Evolutionary conservation across 352 stramenopile species (phyloP).

Genomic region (Phytophthora pisi): DNA sequence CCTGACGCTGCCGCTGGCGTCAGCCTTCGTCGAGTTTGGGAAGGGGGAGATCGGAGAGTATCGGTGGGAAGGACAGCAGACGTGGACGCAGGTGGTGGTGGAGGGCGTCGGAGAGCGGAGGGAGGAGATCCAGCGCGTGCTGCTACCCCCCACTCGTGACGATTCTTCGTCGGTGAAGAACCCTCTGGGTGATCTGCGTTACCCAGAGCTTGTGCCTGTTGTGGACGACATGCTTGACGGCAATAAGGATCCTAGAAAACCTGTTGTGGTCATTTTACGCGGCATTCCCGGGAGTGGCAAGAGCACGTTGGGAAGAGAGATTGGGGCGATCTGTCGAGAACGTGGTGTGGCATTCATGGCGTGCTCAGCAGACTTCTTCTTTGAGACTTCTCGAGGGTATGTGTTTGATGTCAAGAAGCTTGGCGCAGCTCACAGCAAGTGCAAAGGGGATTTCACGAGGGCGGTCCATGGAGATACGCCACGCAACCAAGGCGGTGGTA

Average conservation of each 20-base stretch:
- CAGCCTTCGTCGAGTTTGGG: conserved; percentile 17
- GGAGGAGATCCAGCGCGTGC: conserved; percentile 32
- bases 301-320: conserved; percentile 55
- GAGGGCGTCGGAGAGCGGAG: conserved; percentile 5
- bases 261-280: conserved; percentile 64
- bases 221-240: conserved; percentile 48
- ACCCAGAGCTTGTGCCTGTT: conserved; percentile 41
- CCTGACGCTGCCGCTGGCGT: conserved; percentile 25
- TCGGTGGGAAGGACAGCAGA: conserved; percentile 33
- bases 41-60: conserved; percentile 20
- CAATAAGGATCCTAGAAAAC: conserved; percentile 14
- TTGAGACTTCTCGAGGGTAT: conserved; percentile 69
- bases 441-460: conserved; percentile 45
- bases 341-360: conserved; percentile 33
- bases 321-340: conserved; percentile 43
- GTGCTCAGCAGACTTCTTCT: conserved; percentile 73
- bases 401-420: conserved; percentile 64
- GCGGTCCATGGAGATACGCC: conserved; percentile 29
- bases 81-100: conserved; percentile 31
- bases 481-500: conserved; percentile 3
- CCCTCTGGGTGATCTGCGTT: conserved; percentile 19
- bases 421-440: conserved; percentile 50
- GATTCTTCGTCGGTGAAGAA: not conserved
- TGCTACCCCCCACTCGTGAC: conserved; percentile 23
- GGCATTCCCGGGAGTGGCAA: conserved; percentile 81